Evolutionary conservation across 192 early-diverging fungal species (phyloP).

Genomic region (Geranomyces variabilis): DNA sequence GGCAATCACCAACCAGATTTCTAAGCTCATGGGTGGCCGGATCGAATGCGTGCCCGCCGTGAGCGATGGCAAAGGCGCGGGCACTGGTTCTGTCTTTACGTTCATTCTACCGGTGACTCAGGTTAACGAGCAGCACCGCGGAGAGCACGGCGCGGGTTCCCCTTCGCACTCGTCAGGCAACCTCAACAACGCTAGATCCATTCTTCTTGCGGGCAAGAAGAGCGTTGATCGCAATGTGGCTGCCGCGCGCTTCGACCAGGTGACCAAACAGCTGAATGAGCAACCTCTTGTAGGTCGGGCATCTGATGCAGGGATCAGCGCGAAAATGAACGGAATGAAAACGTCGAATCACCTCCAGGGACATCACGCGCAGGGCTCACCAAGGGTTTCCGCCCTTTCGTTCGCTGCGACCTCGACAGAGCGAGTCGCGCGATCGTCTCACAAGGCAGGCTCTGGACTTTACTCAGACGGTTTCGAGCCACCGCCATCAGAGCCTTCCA

Average conservation of each 20-base stretch:
- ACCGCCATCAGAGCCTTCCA: too few relatives aligned
- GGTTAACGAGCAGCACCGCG: background rate
- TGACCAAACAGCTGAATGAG: conserved; percentile 16
- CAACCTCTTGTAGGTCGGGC: conserved; percentile 6
- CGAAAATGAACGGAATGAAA: background rate
- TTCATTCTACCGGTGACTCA: conserved; percentile 5
- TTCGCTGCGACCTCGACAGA: too few relatives aligned
- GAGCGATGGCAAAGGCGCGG: background rate
- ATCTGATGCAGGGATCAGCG: background rate
- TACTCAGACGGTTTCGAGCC: background rate
- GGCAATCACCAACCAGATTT: conserved; percentile 29
- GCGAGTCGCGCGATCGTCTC: background rate
- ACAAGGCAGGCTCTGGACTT: background rate
- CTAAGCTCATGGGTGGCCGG: conserved; percentile 28
- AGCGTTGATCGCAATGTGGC: conserved; percentile 8
- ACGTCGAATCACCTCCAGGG: too few relatives aligned
- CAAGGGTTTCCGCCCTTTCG: too few relatives aligned
- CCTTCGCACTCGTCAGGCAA: background rate
- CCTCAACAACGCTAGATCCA: background rate
- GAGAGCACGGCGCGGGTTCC: background rate
- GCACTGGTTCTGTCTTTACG: conserved; percentile 1
- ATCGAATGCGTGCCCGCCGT: conserved; percentile 13
- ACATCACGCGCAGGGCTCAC: too few relatives aligned
- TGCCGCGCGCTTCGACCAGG: conserved; percentile 1
- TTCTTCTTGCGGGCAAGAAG: conserved; percentile 2